Percentiles rank a stretch among this genome's conserved stretches.
These are phyloP conservation scores for Microthlaspi erraticum DNA, from an alignment of 345 rosid genomes.

Conservation along the genomic window DNA sequence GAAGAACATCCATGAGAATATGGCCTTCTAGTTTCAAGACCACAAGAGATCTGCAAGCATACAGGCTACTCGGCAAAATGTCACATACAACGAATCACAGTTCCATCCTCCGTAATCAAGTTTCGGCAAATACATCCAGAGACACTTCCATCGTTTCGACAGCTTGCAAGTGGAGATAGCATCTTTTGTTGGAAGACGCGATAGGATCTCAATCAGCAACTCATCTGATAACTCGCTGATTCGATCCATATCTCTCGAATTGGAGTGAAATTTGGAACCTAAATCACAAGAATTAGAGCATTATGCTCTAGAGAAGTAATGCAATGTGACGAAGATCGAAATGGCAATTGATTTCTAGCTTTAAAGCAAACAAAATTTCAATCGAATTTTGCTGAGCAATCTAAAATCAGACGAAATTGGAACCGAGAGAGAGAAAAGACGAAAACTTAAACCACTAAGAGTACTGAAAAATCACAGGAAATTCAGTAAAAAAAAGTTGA, in stretches of 20 bases:
- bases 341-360: constrained; percentile 18
- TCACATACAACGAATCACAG: no score
- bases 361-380: constrained; percentile 2
- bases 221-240: constrained; percentile 20
- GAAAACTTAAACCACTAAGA: constrained; percentile 36
- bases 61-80: constrained; percentile 16
- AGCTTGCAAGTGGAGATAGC: constrained; percentile 21
- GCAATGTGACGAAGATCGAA: no score
- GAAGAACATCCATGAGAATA: constrained; percentile 1
- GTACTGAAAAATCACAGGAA: constrained; percentile 1
- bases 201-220: constrained; percentile 5
- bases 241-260: no score
- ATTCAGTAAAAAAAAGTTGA: not conserved
- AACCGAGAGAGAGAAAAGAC: constrained; percentile 26
- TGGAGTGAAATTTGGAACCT: no score
- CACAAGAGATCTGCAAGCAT: constrained; percentile 2
- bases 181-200: constrained; percentile 19
- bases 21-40: not conserved
- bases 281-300: no score
- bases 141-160: not conserved
- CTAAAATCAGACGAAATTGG: not conserved
- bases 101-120: not conserved
- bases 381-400: constrained; percentile 24
- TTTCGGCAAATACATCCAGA: constrained; percentile 30
- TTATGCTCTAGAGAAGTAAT: no score